phyloP scores from a whole-genome alignment of 306 rosid species.

The Adenanthera pavonina region DNA sequence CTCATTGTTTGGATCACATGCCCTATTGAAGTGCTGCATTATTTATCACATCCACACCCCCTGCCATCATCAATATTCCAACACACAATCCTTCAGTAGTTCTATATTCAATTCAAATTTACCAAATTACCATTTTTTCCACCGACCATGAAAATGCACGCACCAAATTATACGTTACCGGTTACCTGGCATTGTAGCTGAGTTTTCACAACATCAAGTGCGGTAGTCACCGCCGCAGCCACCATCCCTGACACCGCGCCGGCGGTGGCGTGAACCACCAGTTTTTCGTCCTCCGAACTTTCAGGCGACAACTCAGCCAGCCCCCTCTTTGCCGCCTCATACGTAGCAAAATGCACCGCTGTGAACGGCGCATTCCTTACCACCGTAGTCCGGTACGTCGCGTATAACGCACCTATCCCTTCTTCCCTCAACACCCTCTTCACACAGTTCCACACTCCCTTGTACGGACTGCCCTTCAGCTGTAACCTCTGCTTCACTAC shows the following conservation, averaged over 20 bases:
- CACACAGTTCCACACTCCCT: slow-evolving; percentile 77
- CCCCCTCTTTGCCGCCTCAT: slow-evolving; percentile 57
- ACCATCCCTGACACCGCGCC: slow-evolving; percentile 66
- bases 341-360: slow-evolving; percentile 61
- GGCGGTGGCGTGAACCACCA: slow-evolving; percentile 67
- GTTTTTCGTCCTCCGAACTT: slow-evolving; percentile 47
- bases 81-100: too few relatives aligned
- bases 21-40: slow-evolving; percentile 53
- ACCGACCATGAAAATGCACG: too few relatives aligned
- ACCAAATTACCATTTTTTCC: too few relatives aligned
- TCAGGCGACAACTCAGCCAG: slow-evolving; percentile 49
- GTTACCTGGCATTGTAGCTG: slow-evolving; percentile 65
- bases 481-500: slow-evolving; percentile 92
- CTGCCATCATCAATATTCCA: slow-evolving; percentile 20
- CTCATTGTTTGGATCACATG: slow-evolving; percentile 48
- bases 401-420: slow-evolving; percentile 71
- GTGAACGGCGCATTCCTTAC: slow-evolving; percentile 71
- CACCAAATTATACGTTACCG: too few relatives aligned
- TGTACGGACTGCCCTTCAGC: slow-evolving; percentile 64
- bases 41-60: slow-evolving; percentile 59
- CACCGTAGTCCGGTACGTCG: slow-evolving; percentile 76
- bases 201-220: slow-evolving; percentile 70
- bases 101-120: too few relatives aligned
- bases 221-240: slow-evolving; percentile 59
- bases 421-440: slow-evolving; percentile 71